These are phyloP conservation scores for Microdochium trichocladiopsis DNA, from an alignment of 2,329 filamentous ascomycete genomes.

Conservation along the genomic window DNA sequence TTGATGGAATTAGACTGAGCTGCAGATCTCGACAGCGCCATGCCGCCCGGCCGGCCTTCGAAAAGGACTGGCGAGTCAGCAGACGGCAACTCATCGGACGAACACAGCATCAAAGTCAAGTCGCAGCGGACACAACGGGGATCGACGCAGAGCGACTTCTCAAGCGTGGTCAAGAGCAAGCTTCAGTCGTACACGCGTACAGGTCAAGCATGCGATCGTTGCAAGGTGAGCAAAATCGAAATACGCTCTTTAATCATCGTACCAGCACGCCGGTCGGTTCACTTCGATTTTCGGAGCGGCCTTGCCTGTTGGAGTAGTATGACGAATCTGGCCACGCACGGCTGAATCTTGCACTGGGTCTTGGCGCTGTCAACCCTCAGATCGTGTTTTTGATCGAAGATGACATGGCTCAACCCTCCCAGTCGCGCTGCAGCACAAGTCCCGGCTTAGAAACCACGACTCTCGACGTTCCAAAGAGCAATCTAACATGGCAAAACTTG, in stretches of 20 bases:
- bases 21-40: conserved; percentile 9
- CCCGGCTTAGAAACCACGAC: neutral
- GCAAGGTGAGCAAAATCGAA: conserved; percentile 51
- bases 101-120: conserved; percentile 33
- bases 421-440: neutral
- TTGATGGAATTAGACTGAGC: neutral
- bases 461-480: too few species aligned
- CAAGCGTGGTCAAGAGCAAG: conserved; percentile 47
- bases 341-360: too few species aligned
- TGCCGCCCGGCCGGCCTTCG: conserved; percentile 32
- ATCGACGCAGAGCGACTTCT: conserved; percentile 39
- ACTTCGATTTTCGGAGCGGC: too few species aligned
- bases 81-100: conserved; percentile 25
- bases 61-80: conserved; percentile 36
- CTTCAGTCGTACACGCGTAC: conserved; percentile 54
- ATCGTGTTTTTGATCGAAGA: too few species aligned
- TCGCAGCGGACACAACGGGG: conserved; percentile 40
- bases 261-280: too few species aligned
- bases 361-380: too few species aligned
- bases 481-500: neutral
- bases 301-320: too few species aligned
- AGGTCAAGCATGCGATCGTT: conserved; percentile 82
- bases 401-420: too few species aligned
- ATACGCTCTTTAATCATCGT: too few species aligned
- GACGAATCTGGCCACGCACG: too few species aligned